Base-by-base conservation (phyloP, 2,329 filamentous ascomycete genomes). In the Fusarium beomiforme region DNA sequence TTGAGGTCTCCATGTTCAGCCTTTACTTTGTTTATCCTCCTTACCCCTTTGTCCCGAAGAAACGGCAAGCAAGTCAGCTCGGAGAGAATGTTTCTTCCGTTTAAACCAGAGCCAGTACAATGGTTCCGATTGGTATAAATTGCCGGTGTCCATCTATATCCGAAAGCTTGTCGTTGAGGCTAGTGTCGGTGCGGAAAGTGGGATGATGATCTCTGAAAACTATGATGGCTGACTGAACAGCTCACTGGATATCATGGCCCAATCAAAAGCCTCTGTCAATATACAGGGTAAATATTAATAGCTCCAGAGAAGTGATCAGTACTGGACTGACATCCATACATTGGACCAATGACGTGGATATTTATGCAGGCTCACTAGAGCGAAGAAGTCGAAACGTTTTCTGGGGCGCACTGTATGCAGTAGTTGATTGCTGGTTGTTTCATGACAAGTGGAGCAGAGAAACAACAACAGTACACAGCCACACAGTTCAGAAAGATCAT, bases 151-250 rank as follows among this genome's bases (percentile, higher is more conserved):
- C 29, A 43, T 17, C 29, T 23, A 43, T 14, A 54, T 54, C 36
- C 16, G n/a, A 31, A 54, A 54, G 36, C 51, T 54, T 43, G 37
- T 29, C 23, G 16, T 11, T 37, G 19, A 21, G 2, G 33, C 49
- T 53, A 53, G 26, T 17, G 26, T 10, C n/a, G n/a, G 26, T 14
- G 51, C 51, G 51, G 51, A 26, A 55, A 31, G 51, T 55, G 51
- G 51, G 51, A 55, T 53, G 29, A 37, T n/a, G n/a, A 19, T 10
- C 5, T 24, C 7, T 13, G 8, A 26, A 9, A 13, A n/a, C 16
- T 9, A 34, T 17, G 46, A 6, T 2, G 13, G 21, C 26, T 17
- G 19, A 12, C 17, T 19, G 5, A 19, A 19, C n/a, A 26, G 10
- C n/a, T 13, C 21, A 1, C 12, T 24, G 2, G 19, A 14, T 11